Evolutionary conservation across 2,329 filamentous ascomycete species (phyloP), one percentile per base, ranked within the genome.

Genomic region (Esteya vermicola): DNA sequence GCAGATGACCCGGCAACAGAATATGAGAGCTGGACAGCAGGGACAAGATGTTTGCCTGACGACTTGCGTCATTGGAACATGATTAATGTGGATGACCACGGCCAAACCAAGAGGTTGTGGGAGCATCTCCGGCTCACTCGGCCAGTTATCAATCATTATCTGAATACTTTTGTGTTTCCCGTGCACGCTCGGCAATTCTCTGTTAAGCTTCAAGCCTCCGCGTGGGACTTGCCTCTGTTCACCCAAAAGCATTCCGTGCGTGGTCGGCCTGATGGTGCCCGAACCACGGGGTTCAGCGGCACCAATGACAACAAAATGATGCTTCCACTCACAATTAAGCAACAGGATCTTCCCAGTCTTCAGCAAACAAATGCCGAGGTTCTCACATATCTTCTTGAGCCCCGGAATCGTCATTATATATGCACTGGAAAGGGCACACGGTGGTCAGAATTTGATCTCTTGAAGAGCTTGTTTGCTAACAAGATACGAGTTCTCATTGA

Each of bases 231-330:
- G 2, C 73, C 75, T 0, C 51, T 75, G 0, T 61, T 60, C 21
- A 49, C 16, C 9, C 30, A n/a, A 33, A 20, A 16, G 28, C 28
- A 16, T n/a, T n/a, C n/a, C n/a, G n/a, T n/a, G n/a, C n/a, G n/a
- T n/a, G n/a, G n/a, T 27, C 25, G 45, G 39, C 12, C 25, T 49
- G 42, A 20, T 39, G 16, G 9, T 33, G 49, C 56, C 4, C 44
- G 67, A 2, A 80, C 77, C 0, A 82, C 78, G 0, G 80, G 80
- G 0, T 85, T 85, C 51, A 80, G 74, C 8, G 80, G 80, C 0
- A 85, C 81, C 0, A 83, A 81, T 33, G 79, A 85, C 49, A 75
- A 70, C 16, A 62, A 67, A 25, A 57, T 55, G 0, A 60, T 80
- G 25, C 54, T 84, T 0, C 79, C 80, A 0, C 52, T 75, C n/a